Base-by-base conservation (phyloP, 257 asterid genomes). In the Agastache rugosa region DNA sequence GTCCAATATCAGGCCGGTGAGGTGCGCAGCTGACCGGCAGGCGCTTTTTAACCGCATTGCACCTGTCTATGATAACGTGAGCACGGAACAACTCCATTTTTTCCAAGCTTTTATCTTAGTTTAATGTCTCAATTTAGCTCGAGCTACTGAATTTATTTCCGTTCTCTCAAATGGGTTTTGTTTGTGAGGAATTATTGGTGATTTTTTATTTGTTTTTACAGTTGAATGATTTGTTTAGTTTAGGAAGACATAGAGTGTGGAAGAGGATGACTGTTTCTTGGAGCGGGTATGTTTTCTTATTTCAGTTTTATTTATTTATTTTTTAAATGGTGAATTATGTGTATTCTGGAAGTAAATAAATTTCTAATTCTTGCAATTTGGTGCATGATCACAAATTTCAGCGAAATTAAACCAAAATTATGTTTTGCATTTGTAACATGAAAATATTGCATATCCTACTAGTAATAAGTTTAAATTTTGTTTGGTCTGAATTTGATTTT, bases 181-280 rank as follows among this genome's bases (percentile, higher is more conserved):
- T 9, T 27, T 63, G n/a, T 60, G 41, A 27, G 25, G 22, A 8
- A 25, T 54, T 12, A 37, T 54, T 64, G 42, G 50, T 47, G 6
- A 11, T 67, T 67, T 19, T 83, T 48, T 17, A 25, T 3, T 44
- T 44, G 14, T 59, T 64, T 22, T 59, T 82, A 63, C 85, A 93
- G 97, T 73, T 93, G 82, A 93, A 93, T 81, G 96, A 93, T 72
- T 76, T 87, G 82, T 47, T 90, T 23, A 89, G 90, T 64, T 85
- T 93, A 79, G 96, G 96, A 2, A 80, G 83, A 66, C 98, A 93
- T 61, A 84, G 96, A 75, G 85, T 91, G 59, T 93, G 97, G 98
- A 93, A 91, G 83, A 83, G 93, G 83, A 93, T 93, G 98, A 78
- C 87, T 63, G 92, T 93, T 83, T 89, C 96, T 63, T 93, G 97